These are phyloP conservation scores for Haplosporangium gracile DNA, from an alignment of 192 early-diverging fungal species.

Conservation along the genomic window DNA sequence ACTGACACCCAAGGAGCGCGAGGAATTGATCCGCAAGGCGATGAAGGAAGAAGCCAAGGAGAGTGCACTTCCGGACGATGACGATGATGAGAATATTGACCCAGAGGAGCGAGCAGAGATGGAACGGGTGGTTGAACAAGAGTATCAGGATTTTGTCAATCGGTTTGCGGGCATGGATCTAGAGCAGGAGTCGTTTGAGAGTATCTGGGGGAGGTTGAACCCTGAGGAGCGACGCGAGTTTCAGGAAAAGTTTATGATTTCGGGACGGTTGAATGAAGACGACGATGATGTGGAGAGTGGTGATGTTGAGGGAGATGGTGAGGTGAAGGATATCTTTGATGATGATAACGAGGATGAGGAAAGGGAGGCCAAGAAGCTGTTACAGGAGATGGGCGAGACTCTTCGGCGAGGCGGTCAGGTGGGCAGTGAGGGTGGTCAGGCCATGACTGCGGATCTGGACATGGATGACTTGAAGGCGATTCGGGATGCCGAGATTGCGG, in stretches of 20 bases:
- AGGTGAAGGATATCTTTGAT: background rate
- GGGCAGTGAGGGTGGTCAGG: background rate
- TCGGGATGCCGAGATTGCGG: constrained; percentile 47
- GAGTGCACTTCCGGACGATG: background rate
- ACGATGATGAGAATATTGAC: constrained; percentile 11
- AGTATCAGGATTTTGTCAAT: constrained; percentile 56
- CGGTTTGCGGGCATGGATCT: constrained; percentile 63
- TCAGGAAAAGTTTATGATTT: constrained; percentile 53
- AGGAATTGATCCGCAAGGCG: constrained; percentile 37
- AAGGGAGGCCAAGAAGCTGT: constrained; percentile 22
- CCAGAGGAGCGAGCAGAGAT: constrained; percentile 20
- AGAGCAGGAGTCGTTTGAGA: constrained; percentile 58
- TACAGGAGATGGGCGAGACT: constrained; percentile 46
- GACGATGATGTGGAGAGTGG: background rate
- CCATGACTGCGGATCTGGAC: constrained; percentile 36
- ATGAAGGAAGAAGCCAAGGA: constrained; percentile 35
- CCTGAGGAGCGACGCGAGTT: constrained; percentile 64
- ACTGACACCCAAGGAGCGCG: constrained; percentile 33
- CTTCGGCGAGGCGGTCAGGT: constrained; percentile 17
- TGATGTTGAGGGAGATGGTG: background rate
- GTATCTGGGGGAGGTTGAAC: constrained; percentile 63
- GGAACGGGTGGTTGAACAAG: constrained; percentile 17
- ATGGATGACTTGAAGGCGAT: constrained; percentile 39
- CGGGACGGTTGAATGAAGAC: constrained; percentile 6
- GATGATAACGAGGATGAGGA: constrained; percentile 28